Evolutionary conservation across 768 basidiomycete species (phyloP), one percentile per base, ranked within the genome.

Genomic region (Strobilomyces confusus): DNA sequence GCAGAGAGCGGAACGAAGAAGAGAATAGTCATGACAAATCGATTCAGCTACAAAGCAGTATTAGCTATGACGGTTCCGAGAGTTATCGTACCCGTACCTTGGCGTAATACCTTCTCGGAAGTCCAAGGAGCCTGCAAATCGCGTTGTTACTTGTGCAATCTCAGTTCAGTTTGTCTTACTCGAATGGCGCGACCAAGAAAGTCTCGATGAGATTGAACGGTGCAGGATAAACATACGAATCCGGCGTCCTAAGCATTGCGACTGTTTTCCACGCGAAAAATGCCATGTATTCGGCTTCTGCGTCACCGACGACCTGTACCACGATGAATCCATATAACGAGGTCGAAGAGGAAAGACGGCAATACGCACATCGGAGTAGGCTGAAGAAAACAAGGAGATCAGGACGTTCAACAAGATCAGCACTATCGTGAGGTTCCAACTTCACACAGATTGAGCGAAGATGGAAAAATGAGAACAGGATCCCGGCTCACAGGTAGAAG

Each of bases 351-450:
- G n/a, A n/a, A 20, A 19, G 15, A 15, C 36, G 13, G 25, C 3
- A 41, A 23, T n/a, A 72, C 79, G 67, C 51, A 90, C 92, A 61
- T 94, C 93, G 12, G 86, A 82, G 63, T 95, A 95, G 1, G 93
- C 92, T 46, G 92, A 91, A 17, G 93, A 85, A 68, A 97, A 97
- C 61, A 98, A 73, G n/a, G 94, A 97, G 61, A 98, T 93, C 63
- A 98, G 78, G 64, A 98, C 84, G 66, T 98, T 98, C 67, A 97
- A 80, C 46, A 97, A 77, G 49, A 98, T 81, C 46, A 97, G 79
- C 17, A 83, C 87, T 3, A 90, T 87, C 20, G 84, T 79, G 49
- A 91, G 80, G 70, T 86, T 92, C 92, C 92, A 95, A 41, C 86
- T 87, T 43, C 44, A 45, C 13, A 32, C 47, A 47, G 15, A 26